Conservation (phyloP, 805 yeast genomes). For the Soucietia sequanensis region DNA sequence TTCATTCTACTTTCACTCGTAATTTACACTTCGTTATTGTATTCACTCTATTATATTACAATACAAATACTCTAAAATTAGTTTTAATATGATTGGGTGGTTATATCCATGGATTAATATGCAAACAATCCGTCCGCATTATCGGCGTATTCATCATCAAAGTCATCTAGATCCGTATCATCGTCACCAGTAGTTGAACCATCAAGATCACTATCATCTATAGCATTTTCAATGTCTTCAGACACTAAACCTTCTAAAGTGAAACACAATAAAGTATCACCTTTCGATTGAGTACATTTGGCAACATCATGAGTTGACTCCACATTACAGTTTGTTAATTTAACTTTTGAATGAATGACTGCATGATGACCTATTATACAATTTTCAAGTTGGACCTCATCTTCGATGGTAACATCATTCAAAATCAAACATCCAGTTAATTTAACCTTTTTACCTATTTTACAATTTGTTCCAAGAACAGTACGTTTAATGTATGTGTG, state of each 20-base stretch:
- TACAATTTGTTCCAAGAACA: slow-evolving; percentile 72
- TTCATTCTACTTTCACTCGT: no score
- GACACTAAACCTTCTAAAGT: slow-evolving; percentile 41
- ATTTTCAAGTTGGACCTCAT: slow-evolving; percentile 79
- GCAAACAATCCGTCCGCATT: slow-evolving; percentile 49
- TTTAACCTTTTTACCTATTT: slow-evolving; percentile 81
- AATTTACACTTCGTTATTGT: no score
- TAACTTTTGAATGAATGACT: slow-evolving; percentile 59
- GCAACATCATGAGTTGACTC: slow-evolving; percentile 76
- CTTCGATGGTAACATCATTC: slow-evolving; percentile 70
- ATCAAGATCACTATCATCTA: slow-evolving; percentile 31
- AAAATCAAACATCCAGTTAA: slow-evolving; percentile 82
- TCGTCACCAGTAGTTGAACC: slow-evolving; percentile 42
- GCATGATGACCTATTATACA: slow-evolving; percentile 78
- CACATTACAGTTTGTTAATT: slow-evolving; percentile 77
- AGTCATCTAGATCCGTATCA: slow-evolving; percentile 37
- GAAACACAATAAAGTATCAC: slow-evolving; percentile 53
- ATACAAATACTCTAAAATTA: no score
- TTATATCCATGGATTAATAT: slow-evolving; percentile 24
- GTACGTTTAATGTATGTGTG: slow-evolving; percentile 84
- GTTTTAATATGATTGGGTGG: background rate
- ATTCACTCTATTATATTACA: no score
- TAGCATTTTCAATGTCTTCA: slow-evolving; percentile 28
- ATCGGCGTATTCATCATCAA: slow-evolving; percentile 66
- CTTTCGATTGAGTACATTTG: slow-evolving; percentile 52